Evolutionary conservation across 2,329 filamentous ascomycete species (phyloP).

Genomic region (Sphaceloma murrayae): DNA sequence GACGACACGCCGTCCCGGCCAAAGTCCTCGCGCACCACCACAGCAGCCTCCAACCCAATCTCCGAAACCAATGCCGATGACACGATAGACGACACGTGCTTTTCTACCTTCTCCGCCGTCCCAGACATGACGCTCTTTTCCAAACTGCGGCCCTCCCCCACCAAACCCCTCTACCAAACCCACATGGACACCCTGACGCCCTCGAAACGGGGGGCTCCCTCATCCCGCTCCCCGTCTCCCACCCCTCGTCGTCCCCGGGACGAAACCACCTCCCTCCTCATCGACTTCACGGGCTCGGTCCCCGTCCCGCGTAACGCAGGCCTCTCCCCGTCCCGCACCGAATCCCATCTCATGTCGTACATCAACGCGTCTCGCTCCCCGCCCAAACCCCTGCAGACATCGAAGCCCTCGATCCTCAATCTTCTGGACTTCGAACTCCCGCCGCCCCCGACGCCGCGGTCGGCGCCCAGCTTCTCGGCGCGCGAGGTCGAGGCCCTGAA

Average conservation of each 20-base stretch:
- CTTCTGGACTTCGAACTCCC: slow-evolving; percentile 87
- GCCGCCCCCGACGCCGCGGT: slow-evolving; percentile 85
- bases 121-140: slow-evolving; percentile 80
- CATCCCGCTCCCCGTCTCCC: slow-evolving; percentile 39
- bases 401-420: slow-evolving; percentile 46
- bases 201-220: too few relatives aligned
- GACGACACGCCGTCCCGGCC: slow-evolving; percentile 13
- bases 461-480: slow-evolving; percentile 80
- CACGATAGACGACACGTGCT: slow-evolving; percentile 57
- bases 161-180: slow-evolving; percentile 24
- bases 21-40: slow-evolving; percentile 8
- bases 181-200: slow-evolving; percentile 38
- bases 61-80: slow-evolving; percentile 18
- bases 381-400: slow-evolving; percentile 21
- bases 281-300: slow-evolving; percentile 66
- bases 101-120: slow-evolving; percentile 83
- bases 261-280: slow-evolving; percentile 62
- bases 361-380: slow-evolving; percentile 36
- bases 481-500: slow-evolving; percentile 89
- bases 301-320: slow-evolving; percentile 28
- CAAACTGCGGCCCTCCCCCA: slow-evolving; percentile 49
- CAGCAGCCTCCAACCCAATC: slow-evolving; percentile 15
- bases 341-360: slow-evolving; percentile 40
- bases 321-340: slow-evolving; percentile 35
- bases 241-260: slow-evolving; percentile 44